Percentiles rank a stretch among this genome's conserved stretches.
Conservation (phyloP, 2,329 filamentous ascomycete species). For the Pestalotiopsis sp. region DNA sequence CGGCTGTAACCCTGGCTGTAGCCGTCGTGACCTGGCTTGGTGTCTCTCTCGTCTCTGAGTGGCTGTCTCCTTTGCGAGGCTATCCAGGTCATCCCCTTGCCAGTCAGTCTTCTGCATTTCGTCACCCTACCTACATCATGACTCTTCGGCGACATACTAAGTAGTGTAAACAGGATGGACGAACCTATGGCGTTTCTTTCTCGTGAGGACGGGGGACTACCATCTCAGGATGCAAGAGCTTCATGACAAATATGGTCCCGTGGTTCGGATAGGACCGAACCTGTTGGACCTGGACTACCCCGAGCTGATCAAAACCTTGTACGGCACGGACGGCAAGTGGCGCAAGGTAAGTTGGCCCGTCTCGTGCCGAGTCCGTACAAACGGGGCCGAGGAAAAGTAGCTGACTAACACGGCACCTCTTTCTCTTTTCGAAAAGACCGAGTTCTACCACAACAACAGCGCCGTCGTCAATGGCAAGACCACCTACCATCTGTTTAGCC, state of each 20-base stretch:
- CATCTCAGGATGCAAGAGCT: slow-evolving; percentile 32
- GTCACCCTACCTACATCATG: background rate
- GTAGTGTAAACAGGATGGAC: slow-evolving; percentile 31
- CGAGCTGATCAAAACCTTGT: slow-evolving; percentile 34
- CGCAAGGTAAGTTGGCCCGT: slow-evolving; percentile 23
- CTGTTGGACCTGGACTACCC: slow-evolving; percentile 29
- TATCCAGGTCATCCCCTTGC: slow-evolving; percentile 11
- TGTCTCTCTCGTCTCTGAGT: background rate
- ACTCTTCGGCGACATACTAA: background rate
- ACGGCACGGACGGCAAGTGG: slow-evolving; percentile 35
- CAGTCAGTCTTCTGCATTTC: slow-evolving; percentile 3
- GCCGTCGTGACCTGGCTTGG: background rate
- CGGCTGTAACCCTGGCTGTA: background rate
- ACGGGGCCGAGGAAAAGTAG: background rate
- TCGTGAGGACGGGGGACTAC: slow-evolving; percentile 26
- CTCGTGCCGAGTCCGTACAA: background rate
- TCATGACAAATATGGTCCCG: slow-evolving; percentile 39
- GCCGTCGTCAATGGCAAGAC: slow-evolving; percentile 29
- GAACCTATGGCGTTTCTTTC: slow-evolving; percentile 36
- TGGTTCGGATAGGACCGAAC: slow-evolving; percentile 40
- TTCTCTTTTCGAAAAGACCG: slow-evolving; percentile 21
- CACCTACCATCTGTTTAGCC: slow-evolving; percentile 35
- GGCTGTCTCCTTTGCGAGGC: slow-evolving; percentile 4
- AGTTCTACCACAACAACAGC: slow-evolving; percentile 31
- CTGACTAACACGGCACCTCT: background rate